These are phyloP conservation scores for Acanthamoeba castellanii DNA, from an alignment of 208 protist genomes.

Conservation along the genomic window DNA sequence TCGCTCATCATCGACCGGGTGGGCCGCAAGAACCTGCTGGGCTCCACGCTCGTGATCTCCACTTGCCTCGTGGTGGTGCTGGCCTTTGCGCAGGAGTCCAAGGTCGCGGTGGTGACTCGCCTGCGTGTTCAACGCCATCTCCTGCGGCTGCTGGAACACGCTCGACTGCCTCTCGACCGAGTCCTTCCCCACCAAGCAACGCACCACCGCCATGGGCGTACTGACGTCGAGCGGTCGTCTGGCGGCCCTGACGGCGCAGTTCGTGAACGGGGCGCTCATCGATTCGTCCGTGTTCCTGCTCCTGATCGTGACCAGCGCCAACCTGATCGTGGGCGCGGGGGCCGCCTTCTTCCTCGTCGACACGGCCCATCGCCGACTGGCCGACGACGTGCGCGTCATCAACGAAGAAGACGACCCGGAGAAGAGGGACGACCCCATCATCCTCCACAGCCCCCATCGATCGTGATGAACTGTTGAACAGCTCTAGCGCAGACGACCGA, in stretches of 20 bases:
- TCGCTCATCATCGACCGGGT: conserved; percentile 75
- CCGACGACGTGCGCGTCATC: conserved; percentile 30
- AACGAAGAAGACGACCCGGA: not conserved
- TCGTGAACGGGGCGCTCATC: conserved; percentile 57
- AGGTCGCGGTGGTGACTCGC: conserved; percentile 45
- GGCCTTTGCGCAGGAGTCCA: conserved; percentile 42
- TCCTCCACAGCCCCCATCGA: too few species aligned
- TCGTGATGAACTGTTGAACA: too few species aligned
- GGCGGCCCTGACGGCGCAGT: conserved; percentile 41
- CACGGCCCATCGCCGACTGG: conserved; percentile 36
- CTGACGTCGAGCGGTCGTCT: conserved; percentile 61
- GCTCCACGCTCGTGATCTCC: not conserved
- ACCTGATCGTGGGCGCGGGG: conserved; percentile 33
- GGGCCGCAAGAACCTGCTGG: conserved; percentile 74
- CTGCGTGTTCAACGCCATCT: conserved; percentile 78
- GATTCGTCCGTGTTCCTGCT: conserved; percentile 44
- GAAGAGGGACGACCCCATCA: not conserved
- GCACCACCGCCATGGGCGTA: conserved; percentile 72
- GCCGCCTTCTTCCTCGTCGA: conserved; percentile 34
- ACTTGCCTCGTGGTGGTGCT: not conserved
- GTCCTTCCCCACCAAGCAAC: conserved; percentile 77
- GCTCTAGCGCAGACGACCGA: too few species aligned
- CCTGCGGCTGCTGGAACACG: conserved; percentile 75
- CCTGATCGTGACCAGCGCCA: conserved; percentile 47
- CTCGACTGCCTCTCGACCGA: conserved; percentile 78